These are phyloP conservation scores for Pseudogymnoascus sp. DNA, from an alignment of 2,329 filamentous ascomycete genomes.

Conservation along the genomic window DNA sequence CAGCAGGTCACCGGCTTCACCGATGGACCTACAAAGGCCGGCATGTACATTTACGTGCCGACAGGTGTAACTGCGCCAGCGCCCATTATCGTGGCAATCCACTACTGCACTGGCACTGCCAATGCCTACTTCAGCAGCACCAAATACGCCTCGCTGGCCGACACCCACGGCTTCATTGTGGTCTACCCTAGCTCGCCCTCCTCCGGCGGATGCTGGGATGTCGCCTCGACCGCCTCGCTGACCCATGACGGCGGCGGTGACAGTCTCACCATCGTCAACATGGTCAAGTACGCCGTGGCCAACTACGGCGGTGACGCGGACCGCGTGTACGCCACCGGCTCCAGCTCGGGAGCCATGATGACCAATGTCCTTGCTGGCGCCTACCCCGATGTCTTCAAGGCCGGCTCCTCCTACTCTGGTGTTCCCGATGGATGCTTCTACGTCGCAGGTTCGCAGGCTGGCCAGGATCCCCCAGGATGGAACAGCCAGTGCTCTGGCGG, in stretches of 20 bases:
- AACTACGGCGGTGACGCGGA: slow-evolving; percentile 44
- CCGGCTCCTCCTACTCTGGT: slow-evolving; percentile 38
- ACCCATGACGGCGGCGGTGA: slow-evolving; percentile 51
- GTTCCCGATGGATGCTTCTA: slow-evolving; percentile 38
- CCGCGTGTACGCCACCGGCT: slow-evolving; percentile 48
- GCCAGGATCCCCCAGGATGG: slow-evolving; percentile 39
- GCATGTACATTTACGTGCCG: slow-evolving; percentile 25
- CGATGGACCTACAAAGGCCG: slow-evolving; percentile 18
- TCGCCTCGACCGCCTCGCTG: slow-evolving; percentile 42
- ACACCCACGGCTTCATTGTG: slow-evolving; percentile 49
- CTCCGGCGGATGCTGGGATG: slow-evolving; percentile 51
- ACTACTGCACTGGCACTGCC: slow-evolving; percentile 11
- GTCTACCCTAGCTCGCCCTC: slow-evolving; percentile 50
- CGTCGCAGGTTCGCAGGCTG: slow-evolving; percentile 33
- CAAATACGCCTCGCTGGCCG: slow-evolving; percentile 37
- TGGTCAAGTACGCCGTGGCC: slow-evolving; percentile 48
- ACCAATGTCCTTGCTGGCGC: slow-evolving; percentile 41
- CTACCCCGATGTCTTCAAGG: slow-evolving; percentile 42
- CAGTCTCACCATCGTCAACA: slow-evolving; percentile 48
- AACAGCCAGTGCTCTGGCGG: slow-evolving; percentile 41
- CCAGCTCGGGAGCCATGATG: slow-evolving; percentile 44
- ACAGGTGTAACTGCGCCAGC: slow-evolving; percentile 15
- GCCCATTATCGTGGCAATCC: slow-evolving; percentile 24
- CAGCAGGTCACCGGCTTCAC: slow-evolving; percentile 20
- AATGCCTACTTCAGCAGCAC: slow-evolving; percentile 23